Evolutionary conservation across 2,329 filamentous ascomycete species (phyloP).

Genomic region (Epichloe baconii): DNA sequence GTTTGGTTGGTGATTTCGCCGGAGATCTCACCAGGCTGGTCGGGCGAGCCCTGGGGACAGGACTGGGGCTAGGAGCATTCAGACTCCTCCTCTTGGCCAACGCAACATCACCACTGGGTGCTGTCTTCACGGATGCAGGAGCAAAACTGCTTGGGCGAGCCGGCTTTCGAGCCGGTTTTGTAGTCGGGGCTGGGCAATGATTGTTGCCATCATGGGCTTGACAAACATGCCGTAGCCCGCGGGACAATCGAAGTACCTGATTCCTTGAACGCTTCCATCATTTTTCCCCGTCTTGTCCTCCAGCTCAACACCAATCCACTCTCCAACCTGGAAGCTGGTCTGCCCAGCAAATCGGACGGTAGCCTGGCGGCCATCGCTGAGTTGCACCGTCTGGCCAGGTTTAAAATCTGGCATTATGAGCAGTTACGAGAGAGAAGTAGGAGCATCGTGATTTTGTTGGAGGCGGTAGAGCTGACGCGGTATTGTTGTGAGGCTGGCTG

Average conservation of each 20-base stretch:
- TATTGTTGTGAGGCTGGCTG: not conserved
- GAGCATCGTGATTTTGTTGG: conserved; percentile 19
- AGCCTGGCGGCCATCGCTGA: conserved; percentile 64
- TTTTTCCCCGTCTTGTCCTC: conserved; percentile 79
- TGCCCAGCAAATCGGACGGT: conserved; percentile 70
- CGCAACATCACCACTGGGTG: conserved; percentile 34
- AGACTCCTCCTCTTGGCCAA: conserved; percentile 52
- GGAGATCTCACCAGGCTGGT: conserved; percentile 54
- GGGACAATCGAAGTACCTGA: conserved; percentile 77
- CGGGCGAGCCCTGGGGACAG: conserved; percentile 45
- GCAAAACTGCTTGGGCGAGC: conserved; percentile 38
- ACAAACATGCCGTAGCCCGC: conserved; percentile 76
- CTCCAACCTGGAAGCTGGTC: conserved; percentile 66
- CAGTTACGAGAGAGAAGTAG: conserved; percentile 10
- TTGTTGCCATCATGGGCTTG: conserved; percentile 53
- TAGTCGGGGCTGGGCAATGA: conserved; percentile 37
- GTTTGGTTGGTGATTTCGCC: conserved; percentile 69
- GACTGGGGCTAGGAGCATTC: conserved; percentile 61
- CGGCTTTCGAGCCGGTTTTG: conserved; percentile 25
- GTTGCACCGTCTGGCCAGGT: conserved; percentile 62
- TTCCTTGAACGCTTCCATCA: conserved; percentile 78
- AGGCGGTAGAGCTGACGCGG: not conserved
- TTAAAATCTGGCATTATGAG: conserved; percentile 43
- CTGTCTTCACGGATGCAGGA: conserved; percentile 25
- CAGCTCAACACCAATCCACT: conserved; percentile 85